Evolutionary conservation across 768 basidiomycete genomes (phyloP).

Genomic region (Suillus subluteus): DNA sequence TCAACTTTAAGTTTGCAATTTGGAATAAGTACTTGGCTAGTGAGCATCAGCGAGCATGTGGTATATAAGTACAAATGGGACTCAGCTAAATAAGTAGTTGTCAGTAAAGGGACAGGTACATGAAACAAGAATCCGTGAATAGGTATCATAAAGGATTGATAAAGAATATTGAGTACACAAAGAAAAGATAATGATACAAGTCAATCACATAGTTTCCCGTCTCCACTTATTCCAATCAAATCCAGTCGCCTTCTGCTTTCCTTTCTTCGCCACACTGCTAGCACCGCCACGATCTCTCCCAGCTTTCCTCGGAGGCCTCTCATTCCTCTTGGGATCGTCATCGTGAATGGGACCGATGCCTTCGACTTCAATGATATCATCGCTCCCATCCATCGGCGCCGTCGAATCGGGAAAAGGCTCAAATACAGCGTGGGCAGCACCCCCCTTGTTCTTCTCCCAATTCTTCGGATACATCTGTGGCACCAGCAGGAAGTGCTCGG

Average conservation of each 20-base stretch:
- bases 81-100: neutral
- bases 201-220: constrained; percentile 3
- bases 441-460: constrained; percentile 7
- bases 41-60: neutral
- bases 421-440: constrained; percentile 23
- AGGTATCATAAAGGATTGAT: neutral
- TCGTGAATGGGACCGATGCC: neutral
- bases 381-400: neutral
- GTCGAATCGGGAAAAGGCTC: constrained; percentile 4
- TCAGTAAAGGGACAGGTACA: neutral
- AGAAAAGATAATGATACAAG: neutral
- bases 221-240: constrained; percentile 11
- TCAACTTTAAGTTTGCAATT: neutral
- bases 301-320: neutral
- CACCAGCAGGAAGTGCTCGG: constrained; percentile 26
- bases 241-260: neutral
- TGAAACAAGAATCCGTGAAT: neutral
- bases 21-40: neutral
- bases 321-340: neutral
- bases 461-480: constrained; percentile 11
- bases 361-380: constrained; percentile 1
- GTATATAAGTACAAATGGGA: neutral
- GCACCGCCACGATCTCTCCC: neutral
- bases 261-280: neutral
- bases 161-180: neutral